Base-by-base conservation (phyloP, 1,284 basidiomycete species). In the Heliocybe sulcata region DNA sequence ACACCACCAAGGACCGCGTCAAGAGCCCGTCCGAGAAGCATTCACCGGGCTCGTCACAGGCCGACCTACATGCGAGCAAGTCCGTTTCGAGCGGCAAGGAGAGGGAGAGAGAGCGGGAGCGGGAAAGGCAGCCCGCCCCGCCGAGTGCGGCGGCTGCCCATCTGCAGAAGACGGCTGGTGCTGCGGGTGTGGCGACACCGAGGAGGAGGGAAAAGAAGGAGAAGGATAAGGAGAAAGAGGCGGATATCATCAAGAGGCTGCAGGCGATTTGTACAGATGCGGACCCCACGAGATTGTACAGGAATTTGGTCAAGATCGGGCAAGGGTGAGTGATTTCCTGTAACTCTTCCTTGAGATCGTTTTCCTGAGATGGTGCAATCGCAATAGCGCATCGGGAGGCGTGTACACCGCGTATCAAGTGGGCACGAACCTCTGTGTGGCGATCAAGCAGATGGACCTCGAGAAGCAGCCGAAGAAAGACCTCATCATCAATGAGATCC, bases 401-500 rank as follows among this genome's bases (percentile, higher is more conserved):
- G 96, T 99, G 1, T 99, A 97, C 72, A 98, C 96, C 3, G 95
- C 96, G 14, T 97, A 98, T 66, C 94, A 98, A 72, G 88, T 95
- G 57, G 94, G 94, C 48, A 92, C 91, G 26, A 96, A 96, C 69
- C 65, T 92, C 48, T 91, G 87, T 3, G 97, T 99, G 27, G 97
- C 97, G 27, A 99, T 99, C 81, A 99, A 99, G 73, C 96, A 99
- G 73, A 99, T 99, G 97, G 96, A 99, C 76, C 80, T 99, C 31
- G 94, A 98, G 72, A 98, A 98, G 75, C 97, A 99, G 69, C 97
- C 96, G 33, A 99, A 99, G 80, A 98, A 98, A 73, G 96, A 99
- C 68, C 80, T 99, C 53, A 99, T 99, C 75, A 98, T 99, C 76
- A 99, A 99, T 74, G 97, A 99, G 72, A 98, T 99, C 61, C 84